A percentile compares a stretch with the other conserved stretches of the same genome.
phyloP scores from a whole-genome alignment of 148 eudicot genomes.

The Pouteria glomerata region DNA sequence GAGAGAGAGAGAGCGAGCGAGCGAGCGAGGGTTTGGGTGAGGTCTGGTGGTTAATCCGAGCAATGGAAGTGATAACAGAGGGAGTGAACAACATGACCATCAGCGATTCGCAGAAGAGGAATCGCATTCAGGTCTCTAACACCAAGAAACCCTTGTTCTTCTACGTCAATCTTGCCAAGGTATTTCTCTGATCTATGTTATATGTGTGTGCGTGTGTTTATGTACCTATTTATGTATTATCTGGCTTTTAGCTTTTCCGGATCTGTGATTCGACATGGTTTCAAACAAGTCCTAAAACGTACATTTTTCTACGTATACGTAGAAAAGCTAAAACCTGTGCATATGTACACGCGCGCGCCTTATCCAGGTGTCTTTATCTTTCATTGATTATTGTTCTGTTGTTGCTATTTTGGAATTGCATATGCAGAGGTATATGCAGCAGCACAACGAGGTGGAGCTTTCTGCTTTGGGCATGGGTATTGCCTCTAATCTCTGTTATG shows the following conservation, averaged over 20 bases:
- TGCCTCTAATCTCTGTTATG: background rate
- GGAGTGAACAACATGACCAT: conserved; percentile 22
- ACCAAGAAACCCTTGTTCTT: conserved; percentile 31
- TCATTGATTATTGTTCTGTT: too few species aligned
- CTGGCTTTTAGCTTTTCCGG: background rate
- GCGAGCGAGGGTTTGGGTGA: background rate
- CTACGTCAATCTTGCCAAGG: conserved; percentile 33
- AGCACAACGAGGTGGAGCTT: conserved; percentile 16
- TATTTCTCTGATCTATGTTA: background rate
- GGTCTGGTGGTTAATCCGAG: background rate
- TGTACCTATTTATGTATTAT: background rate
- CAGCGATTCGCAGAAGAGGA: conserved; percentile 16
- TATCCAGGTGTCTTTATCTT: too few species aligned
- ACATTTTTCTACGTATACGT: too few species aligned
- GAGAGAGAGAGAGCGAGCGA: background rate
- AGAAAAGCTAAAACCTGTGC: too few species aligned
- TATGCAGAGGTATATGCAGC: conserved; percentile 16
- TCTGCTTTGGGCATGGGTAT: conserved; percentile 19
- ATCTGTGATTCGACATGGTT: background rate
- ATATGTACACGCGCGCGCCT: too few species aligned
- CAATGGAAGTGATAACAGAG: conserved; percentile 23
- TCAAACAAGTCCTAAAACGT: too few species aligned
- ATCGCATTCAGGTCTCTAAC: conserved; percentile 33
- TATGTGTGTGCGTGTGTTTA: background rate
- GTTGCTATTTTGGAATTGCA: background rate